Evolutionary conservation across 129 eudicot species (phyloP).

Genomic region (Apium graveolens): DNA sequence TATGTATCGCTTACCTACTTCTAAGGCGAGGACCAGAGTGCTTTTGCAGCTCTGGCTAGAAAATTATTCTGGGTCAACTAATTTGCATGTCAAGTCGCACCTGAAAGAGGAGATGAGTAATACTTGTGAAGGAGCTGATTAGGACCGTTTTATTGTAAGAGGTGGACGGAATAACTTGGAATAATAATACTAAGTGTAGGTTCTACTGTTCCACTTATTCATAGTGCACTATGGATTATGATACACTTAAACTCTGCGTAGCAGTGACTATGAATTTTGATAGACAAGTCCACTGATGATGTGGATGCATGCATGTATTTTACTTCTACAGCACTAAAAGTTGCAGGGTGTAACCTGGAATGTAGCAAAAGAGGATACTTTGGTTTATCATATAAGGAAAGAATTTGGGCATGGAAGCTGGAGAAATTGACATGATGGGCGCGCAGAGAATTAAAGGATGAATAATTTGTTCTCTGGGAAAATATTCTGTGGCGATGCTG

Average conservation of each 20-base stretch:
- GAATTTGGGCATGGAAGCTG: constrained; percentile 70
- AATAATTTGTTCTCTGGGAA: constrained; percentile 71
- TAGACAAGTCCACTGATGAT: constrained; percentile 68
- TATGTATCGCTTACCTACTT: constrained; percentile 58
- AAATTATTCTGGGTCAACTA: constrained; percentile 68
- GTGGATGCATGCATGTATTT: constrained; percentile 46
- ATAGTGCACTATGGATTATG: constrained; percentile 66
- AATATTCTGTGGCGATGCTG: not conserved
- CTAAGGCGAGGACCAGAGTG: constrained; percentile 75
- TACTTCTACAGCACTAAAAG: constrained; percentile 77
- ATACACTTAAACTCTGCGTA: constrained; percentile 58
- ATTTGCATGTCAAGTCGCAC: constrained; percentile 75
- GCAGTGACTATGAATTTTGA: constrained; percentile 72
- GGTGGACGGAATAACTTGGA: constrained; percentile 75
- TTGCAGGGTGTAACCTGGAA: constrained; percentile 76
- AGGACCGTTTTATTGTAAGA: constrained; percentile 72
- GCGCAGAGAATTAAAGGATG: constrained; percentile 85
- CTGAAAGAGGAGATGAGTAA: constrained; percentile 81
- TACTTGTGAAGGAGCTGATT: constrained; percentile 67
- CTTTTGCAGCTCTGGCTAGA: constrained; percentile 85
- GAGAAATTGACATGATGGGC: constrained; percentile 80
- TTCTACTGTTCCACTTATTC: constrained; percentile 72
- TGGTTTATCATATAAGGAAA: constrained; percentile 85
- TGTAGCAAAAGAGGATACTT: constrained; percentile 72
- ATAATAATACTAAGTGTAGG: constrained; percentile 69